Evolutionary conservation across 2,329 filamentous ascomycete genomes (phyloP), one percentile per base, ranked within the genome.

Genomic region (Macrophomina tecta): DNA sequence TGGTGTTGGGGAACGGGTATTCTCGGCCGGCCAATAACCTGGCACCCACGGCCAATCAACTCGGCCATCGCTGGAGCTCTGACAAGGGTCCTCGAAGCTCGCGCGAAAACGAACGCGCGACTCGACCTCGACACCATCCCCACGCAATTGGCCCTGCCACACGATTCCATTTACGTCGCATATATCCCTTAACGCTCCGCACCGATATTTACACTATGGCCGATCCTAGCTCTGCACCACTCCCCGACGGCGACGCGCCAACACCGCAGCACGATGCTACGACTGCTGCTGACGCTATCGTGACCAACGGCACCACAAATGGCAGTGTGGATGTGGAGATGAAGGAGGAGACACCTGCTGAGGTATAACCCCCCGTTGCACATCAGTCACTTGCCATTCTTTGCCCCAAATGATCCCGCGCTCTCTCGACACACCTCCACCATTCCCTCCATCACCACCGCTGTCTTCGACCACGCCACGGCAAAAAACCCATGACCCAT

Each of bases 331-430:
- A 78, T 62, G 67, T 76, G 5, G 75, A 76, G 64, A 78, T 78
- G 77, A 78, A 77, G 65, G 76, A 78, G 60, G 75, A 76, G 63
- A 36, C 38, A 5, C 46, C 69, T 12, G 69, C 67, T 64, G 73
- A 75, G 66, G 74, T 74, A 70, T 23, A 36, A n/a, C 40, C 40
- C 4, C 16, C 9, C 18, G n/a, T 23, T 61, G 30, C 32, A 23
- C 48, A 14, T 30, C 16, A 28, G 16, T 12, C n/a, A 34, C 42
- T 14, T 16, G 51, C 28, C 34, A 14, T 30, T 23, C 23, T 23
- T 23, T 23, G 23, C 23, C 23, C 23, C 3, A 23, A 23, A 23
- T 23, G 23, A 1, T 2, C 23, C 23, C 23, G 23, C 23, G 23
- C 23, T 23, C 23, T 23, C 23, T 23, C 23, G 23, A 23, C 23